Conservation (phyloP, 2,329 filamentous ascomycete genomes). For the Pseudogymnoascus sp. region DNA sequence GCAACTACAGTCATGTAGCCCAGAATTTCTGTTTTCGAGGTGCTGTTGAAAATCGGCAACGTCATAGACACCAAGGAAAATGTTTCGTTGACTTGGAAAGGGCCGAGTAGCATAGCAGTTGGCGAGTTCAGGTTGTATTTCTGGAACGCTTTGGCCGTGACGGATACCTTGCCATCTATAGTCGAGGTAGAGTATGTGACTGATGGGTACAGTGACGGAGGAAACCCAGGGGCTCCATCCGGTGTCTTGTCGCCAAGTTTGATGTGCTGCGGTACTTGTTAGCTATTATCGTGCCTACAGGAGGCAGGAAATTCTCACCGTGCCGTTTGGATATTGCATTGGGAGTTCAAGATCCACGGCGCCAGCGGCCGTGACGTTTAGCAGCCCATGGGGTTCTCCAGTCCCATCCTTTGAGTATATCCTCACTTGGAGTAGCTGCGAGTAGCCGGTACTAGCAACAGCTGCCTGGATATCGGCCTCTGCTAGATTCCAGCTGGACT, state of each 20-base stretch:
- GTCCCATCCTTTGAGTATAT: conserved; percentile 64
- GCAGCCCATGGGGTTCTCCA: conserved; percentile 46
- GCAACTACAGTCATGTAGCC: conserved; percentile 81
- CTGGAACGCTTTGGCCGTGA: conserved; percentile 19
- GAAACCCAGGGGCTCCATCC: conserved; percentile 51
- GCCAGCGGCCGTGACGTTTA: conserved; percentile 53
- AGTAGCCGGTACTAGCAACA: conserved; percentile 46
- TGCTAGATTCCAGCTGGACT: conserved; percentile 53
- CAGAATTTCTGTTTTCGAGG: conserved; percentile 53
- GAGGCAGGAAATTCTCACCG: background rate
- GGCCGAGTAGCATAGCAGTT: conserved; percentile 67
- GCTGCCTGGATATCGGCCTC: conserved; percentile 62
- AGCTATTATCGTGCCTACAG: background rate
- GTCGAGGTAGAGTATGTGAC: conserved; percentile 49
- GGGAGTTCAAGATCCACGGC: conserved; percentile 52
- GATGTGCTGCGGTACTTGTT: conserved; percentile 25
- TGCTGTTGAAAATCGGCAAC: conserved; percentile 65
- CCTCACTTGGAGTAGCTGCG: conserved; percentile 59
- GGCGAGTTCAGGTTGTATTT: conserved; percentile 34
- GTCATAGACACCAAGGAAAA: conserved; percentile 76
- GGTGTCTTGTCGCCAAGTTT: conserved; percentile 49
- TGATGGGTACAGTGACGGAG: conserved; percentile 67
- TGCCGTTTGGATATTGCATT: conserved; percentile 49
- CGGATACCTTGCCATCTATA: background rate
- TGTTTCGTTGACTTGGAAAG: conserved; percentile 59